Conservation (phyloP, 2,329 filamentous ascomycete species). For the Colletotrichum filicis region DNA sequence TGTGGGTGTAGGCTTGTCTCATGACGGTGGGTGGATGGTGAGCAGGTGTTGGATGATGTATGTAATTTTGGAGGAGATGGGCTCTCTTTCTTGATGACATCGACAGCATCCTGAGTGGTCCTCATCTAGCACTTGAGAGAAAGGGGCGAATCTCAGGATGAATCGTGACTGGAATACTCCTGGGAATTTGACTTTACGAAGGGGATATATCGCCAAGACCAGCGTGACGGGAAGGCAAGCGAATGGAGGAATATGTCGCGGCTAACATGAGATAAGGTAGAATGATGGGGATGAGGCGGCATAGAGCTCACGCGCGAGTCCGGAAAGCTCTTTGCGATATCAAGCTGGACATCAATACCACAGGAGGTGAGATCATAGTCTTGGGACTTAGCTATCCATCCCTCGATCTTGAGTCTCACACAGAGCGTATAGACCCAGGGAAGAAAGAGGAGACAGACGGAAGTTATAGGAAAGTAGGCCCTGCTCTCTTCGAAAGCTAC, state of each 20-base stretch:
- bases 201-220: too few relatives aligned
- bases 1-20: not conserved
- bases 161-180: not conserved
- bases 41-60: not conserved
- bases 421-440: not conserved
- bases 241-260: not conserved
- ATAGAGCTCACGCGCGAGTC: not conserved
- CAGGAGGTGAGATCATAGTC: not conserved
- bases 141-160: not conserved
- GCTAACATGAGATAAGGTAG: not conserved
- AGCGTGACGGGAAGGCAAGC: not conserved
- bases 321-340: not conserved
- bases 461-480: not conserved
- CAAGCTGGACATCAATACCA: not conserved
- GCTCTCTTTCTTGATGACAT: not conserved
- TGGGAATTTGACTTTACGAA: too few relatives aligned
- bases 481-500: not conserved
- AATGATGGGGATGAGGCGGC: not conserved
- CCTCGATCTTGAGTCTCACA: not conserved
- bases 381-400: not conserved
- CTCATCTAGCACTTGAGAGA: not conserved
- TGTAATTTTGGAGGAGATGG: not conserved
- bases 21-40: not conserved
- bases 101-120: not conserved
- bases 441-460: not conserved